Evolutionary conservation across 2,329 filamentous ascomycete genomes (phyloP), one percentile per base, ranked within the genome.

Genomic region (Penicillium freii): DNA sequence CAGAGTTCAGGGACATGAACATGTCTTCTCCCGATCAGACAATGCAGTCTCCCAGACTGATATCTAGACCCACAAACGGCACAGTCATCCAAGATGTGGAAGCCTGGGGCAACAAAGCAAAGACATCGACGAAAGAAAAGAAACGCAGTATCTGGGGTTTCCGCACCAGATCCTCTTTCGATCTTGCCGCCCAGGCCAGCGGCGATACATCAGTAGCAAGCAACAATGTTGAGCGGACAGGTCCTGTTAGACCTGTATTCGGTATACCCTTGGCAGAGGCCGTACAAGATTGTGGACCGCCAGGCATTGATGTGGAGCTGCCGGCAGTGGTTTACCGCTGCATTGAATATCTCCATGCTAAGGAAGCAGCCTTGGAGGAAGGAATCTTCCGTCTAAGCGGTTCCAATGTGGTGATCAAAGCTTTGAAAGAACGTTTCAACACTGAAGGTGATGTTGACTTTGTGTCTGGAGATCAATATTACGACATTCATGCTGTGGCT

Each of bases 351-450:
- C 82, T 99, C 19, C 88, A 91, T 63, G 83, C 85, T 7, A 92
- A 92, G 77, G 86, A 90, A 61, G 94, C 92, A 11, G 82, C 88
- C 47, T 82, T 81, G 6, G 94, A 99, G 73, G 94, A 99, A 75
- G 94, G 94, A 43, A 96, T 99, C 42, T 99, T 99, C 81, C 87
- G 94, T 51, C 81, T 99, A 42, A 97, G 92, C 73, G 94, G 94
- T n/a, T 97, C 93, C 0, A 97, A 96, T 70, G 84, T 95, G 54
- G 88, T 96, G 49, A 96, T 99, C 76, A 96, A 93, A 75, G 86
- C 86, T 56, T 82, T 99, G 43, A 89, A 90, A 60, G 93, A 97
- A 72, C 87, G 92, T 2, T 99, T 99, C 79, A 97, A 99, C 74
- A 86, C 77, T 4, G 92, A 99, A 78, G 89, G 92, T 45, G 94